A percentile compares a stretch with the other conserved stretches of the same genome.
Conservation (phyloP, 805 yeast species). For the Isabelozyma pseudorhagii region DNA sequence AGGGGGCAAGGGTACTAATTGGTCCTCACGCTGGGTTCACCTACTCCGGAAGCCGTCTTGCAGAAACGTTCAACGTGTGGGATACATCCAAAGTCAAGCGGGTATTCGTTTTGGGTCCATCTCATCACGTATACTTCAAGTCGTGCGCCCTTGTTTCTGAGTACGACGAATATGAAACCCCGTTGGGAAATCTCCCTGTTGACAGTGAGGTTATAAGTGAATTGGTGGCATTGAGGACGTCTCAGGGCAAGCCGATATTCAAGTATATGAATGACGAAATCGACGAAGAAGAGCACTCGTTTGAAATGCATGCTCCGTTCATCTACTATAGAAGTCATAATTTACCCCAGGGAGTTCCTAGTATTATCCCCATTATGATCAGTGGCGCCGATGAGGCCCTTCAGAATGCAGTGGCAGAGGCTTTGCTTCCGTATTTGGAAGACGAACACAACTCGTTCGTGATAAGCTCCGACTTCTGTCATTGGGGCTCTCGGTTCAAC, state of each 20-base stretch:
- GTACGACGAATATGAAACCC: constrained; percentile 67
- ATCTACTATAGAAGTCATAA: constrained; percentile 47
- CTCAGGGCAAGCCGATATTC: constrained; percentile 30
- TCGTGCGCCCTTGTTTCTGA: constrained; percentile 54
- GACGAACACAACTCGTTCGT: constrained; percentile 65
- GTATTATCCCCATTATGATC: constrained; percentile 76
- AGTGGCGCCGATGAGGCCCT: constrained; percentile 33
- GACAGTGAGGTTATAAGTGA: constrained; percentile 47
- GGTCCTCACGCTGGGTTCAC: constrained; percentile 85
- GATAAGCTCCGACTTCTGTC: constrained; percentile 90
- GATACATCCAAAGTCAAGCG: constrained; percentile 57
- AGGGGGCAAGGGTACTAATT: constrained; percentile 38
- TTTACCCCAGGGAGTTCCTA: constrained; percentile 30
- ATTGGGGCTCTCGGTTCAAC: constrained; percentile 65
- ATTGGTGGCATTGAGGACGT: constrained; percentile 26
- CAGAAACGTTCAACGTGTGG: constrained; percentile 71
- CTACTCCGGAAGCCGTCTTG: constrained; percentile 76
- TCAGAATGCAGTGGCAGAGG: constrained; percentile 43
- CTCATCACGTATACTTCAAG: constrained; percentile 81
- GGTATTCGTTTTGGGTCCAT: constrained; percentile 85
- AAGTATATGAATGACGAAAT: constrained; percentile 51
- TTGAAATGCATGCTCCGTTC: constrained; percentile 92
- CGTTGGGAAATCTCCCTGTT: constrained; percentile 71
- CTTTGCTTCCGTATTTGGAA: constrained; percentile 51
- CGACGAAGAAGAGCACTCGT: constrained; percentile 86